These are phyloP conservation scores for Fistulinella prunicolor DNA, from an alignment of 768 basidiomycete genomes.

Conservation along the genomic window DNA sequence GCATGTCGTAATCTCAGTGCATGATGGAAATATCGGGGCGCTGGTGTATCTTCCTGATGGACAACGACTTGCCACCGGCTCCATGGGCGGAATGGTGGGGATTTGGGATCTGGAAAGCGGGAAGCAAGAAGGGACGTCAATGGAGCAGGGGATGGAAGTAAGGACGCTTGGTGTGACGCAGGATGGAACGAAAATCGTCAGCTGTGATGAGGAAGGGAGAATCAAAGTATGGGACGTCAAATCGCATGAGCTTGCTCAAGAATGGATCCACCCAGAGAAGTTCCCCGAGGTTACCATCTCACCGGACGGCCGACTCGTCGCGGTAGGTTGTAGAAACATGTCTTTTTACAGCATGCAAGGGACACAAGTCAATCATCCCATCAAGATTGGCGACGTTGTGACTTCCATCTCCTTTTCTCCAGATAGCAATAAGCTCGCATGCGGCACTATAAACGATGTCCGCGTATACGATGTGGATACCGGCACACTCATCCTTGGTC, in stretches of 20 bases:
- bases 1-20: no score
- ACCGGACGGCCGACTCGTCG: constrained; percentile 1
- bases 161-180: background rate
- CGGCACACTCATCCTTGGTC: no score
- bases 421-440: background rate
- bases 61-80: background rate
- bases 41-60: constrained; percentile 1
- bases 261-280: background rate
- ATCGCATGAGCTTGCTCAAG: background rate
- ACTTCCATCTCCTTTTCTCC: background rate
- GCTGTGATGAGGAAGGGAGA: background rate
- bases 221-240: background rate
- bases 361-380: background rate
- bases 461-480: no score
- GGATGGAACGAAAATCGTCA: background rate
- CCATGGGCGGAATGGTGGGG: background rate
- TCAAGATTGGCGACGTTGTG: background rate
- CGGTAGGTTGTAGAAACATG: background rate
- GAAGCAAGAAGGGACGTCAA: background rate
- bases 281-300: background rate
- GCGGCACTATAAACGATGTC: background rate
- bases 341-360: background rate
- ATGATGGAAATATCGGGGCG: no score
- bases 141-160: background rate
- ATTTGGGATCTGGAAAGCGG: background rate